Evolutionary conservation across 495 filamentous ascomycete species (phyloP).

Genomic region (Penicillium robsamsonii): DNA sequence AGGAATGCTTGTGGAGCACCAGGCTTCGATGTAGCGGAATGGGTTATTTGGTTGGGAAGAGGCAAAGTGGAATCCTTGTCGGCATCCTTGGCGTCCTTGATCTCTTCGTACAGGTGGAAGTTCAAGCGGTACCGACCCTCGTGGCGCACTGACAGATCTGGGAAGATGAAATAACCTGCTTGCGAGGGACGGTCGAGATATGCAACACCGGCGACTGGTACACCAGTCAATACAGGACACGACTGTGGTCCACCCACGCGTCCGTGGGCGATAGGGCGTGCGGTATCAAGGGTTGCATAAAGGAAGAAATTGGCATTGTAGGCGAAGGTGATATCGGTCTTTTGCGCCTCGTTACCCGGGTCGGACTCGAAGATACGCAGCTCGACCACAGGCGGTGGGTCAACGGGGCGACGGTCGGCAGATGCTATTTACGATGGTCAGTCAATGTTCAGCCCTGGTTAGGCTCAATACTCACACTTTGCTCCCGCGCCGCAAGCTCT

Average conservation of each 20-base stretch:
- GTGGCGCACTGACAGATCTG: slow-evolving; percentile 93
- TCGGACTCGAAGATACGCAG: slow-evolving; percentile 82
- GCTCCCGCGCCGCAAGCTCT: slow-evolving; percentile 93
- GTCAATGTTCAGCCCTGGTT: slow-evolving; percentile 10
- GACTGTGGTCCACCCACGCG: slow-evolving; percentile 65
- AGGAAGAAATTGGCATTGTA: slow-evolving; percentile 99
- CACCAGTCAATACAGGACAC: slow-evolving; percentile 87
- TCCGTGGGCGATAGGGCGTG: slow-evolving; percentile 80
- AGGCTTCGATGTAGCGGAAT: slow-evolving; percentile 27
- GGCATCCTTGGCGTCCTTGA: slow-evolving; percentile 71
- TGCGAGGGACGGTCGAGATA: slow-evolving; percentile 89
- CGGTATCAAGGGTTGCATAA: slow-evolving; percentile 86
- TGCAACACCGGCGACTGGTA: slow-evolving; percentile 93
- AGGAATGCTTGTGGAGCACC: slow-evolving; percentile 42
- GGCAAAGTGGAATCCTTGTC: slow-evolving; percentile 48
- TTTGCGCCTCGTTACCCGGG: slow-evolving; percentile 47
- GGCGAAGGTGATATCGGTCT: slow-evolving; percentile 79
- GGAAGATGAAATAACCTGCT: slow-evolving; percentile 97
- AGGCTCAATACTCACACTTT: slow-evolving; percentile 64
- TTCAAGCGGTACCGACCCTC: slow-evolving; percentile 86
- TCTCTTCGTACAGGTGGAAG: slow-evolving; percentile 92
- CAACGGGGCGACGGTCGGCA: slow-evolving; percentile 92
- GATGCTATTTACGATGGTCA: slow-evolving; percentile 58
- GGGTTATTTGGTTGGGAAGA: slow-evolving; percentile 25
- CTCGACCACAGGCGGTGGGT: slow-evolving; percentile 95